Evolutionary conservation across 495 filamentous ascomycete species (phyloP).

Genomic region (Pyrenopolyporus hunteri): DNA sequence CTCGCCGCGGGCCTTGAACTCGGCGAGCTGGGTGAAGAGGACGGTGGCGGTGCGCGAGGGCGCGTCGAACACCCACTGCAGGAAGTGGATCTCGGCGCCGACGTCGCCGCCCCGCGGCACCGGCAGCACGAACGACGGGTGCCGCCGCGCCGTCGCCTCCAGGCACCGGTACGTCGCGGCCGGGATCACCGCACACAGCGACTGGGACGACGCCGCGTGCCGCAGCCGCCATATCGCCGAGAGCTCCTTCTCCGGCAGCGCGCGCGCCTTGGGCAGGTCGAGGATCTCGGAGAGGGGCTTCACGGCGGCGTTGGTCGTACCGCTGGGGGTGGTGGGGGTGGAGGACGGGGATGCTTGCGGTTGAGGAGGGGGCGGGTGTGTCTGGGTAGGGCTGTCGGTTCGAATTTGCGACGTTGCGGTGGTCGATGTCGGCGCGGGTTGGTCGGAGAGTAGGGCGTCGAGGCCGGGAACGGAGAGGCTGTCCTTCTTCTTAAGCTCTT

Average conservation of each 20-base stretch:
- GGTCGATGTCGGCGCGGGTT: background rate
- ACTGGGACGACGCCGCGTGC: constrained; percentile 69
- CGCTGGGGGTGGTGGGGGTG: constrained; percentile 46
- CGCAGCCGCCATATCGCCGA: constrained; percentile 90
- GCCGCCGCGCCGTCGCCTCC: constrained; percentile 65
- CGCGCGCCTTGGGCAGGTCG: constrained; percentile 75
- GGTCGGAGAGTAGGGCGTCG: constrained; percentile 51
- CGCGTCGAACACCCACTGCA: constrained; percentile 74
- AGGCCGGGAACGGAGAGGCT: constrained; percentile 48
- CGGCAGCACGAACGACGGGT: constrained; percentile 91
- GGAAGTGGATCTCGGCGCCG: constrained; percentile 83
- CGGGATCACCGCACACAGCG: constrained; percentile 83
- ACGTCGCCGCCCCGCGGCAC: constrained; percentile 68
- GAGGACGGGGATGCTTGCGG: constrained; percentile 22
- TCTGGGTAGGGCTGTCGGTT: background rate
- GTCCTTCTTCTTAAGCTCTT: constrained; percentile 64
- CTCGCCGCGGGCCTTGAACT: constrained; percentile 89
- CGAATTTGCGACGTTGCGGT: no score
- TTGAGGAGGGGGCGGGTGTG: constrained; percentile 42
- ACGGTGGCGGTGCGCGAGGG: constrained; percentile 74
- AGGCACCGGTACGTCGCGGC: constrained; percentile 71
- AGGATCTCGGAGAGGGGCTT: constrained; percentile 85
- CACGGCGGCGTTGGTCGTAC: constrained; percentile 54
- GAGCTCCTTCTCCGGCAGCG: constrained; percentile 80
- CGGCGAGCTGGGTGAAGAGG: constrained; percentile 89